phyloP scores from a whole-genome alignment of 306 rosid genomes.

The Cicer yamashitae region DNA sequence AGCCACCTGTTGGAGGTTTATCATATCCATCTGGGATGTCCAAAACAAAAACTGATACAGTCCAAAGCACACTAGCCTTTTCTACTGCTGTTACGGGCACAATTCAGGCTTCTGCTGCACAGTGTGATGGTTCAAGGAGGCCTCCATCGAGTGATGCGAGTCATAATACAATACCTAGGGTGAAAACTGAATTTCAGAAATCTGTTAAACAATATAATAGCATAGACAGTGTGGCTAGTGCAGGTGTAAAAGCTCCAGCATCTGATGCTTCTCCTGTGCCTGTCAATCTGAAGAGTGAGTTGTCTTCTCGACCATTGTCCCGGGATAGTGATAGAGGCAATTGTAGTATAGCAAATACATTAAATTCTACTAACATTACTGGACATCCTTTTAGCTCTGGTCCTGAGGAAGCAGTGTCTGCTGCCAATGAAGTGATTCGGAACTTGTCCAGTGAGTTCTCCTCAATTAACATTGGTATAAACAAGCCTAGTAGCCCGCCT shows the following conservation, averaged over 20 bases:
- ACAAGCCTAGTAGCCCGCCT: constrained; percentile 52
- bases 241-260: constrained; percentile 56
- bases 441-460: constrained; percentile 67
- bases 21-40: constrained; percentile 61
- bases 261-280: constrained; percentile 55
- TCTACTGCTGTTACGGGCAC: constrained; percentile 68
- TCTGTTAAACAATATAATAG: constrained; percentile 58
- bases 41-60: constrained; percentile 65
- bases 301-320: constrained; percentile 53
- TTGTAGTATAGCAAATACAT: constrained; percentile 48
- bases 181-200: constrained; percentile 58
- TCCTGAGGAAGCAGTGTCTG: constrained; percentile 59
- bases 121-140: constrained; percentile 60
- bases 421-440: constrained; percentile 64
- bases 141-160: constrained; percentile 57
- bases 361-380: constrained; percentile 51
- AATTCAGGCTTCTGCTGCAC: constrained; percentile 52
- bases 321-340: constrained; percentile 64
- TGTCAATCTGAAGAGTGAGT: constrained; percentile 50
- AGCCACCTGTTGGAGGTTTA: constrained; percentile 52
- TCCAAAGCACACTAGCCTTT: constrained; percentile 54
- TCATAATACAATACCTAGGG: constrained; percentile 49
- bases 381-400: constrained; percentile 58
- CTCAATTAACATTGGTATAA: constrained; percentile 53
- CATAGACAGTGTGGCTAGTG: constrained; percentile 51